Evolutionary conservation across 306 rosid species (phyloP).

Genomic region (Cicer arietinum): DNA sequence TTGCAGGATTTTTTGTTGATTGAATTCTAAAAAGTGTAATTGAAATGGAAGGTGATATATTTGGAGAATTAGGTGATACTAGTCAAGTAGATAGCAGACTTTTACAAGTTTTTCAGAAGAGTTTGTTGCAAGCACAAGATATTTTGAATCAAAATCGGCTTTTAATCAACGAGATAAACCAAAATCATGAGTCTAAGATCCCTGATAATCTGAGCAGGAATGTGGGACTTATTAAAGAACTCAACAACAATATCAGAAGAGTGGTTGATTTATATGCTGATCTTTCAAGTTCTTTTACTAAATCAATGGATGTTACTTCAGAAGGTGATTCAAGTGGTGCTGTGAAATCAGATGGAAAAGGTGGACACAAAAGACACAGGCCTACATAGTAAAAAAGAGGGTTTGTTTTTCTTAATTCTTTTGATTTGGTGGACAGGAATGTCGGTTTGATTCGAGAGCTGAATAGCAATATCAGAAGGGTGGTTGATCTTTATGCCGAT

Average conservation of each 20-base stretch:
- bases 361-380: slow-evolving; percentile 76
- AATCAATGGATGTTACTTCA: slow-evolving; percentile 85
- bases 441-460: slow-evolving; percentile 89
- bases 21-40: slow-evolving; percentile 41
- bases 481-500: slow-evolving; percentile 91
- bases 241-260: slow-evolving; percentile 90
- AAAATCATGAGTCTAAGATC: slow-evolving; percentile 79
- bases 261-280: slow-evolving; percentile 96
- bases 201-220: slow-evolving; percentile 80
- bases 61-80: slow-evolving; percentile 65
- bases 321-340: slow-evolving; percentile 96
- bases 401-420: slow-evolving; percentile 45
- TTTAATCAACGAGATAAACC: slow-evolving; percentile 89
- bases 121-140: slow-evolving; percentile 87
- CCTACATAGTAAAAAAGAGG: slow-evolving; percentile 53
- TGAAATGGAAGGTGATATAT: slow-evolving; percentile 76
- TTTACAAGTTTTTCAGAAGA: slow-evolving; percentile 79
- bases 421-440: slow-evolving; percentile 57
- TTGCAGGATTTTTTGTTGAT: slow-evolving; percentile 55
- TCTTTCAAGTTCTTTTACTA: slow-evolving; percentile 86
- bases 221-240: slow-evolving; percentile 89
- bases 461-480: slow-evolving; percentile 87
- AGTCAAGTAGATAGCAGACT: slow-evolving; percentile 69
- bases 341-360: slow-evolving; percentile 82
- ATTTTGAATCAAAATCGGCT: slow-evolving; percentile 85